Percentiles rank a stretch among this genome's conserved stretches.
Conservation (phyloP, 2,329 filamentous ascomycete genomes). For the Claviceps humidiphila region DNA sequence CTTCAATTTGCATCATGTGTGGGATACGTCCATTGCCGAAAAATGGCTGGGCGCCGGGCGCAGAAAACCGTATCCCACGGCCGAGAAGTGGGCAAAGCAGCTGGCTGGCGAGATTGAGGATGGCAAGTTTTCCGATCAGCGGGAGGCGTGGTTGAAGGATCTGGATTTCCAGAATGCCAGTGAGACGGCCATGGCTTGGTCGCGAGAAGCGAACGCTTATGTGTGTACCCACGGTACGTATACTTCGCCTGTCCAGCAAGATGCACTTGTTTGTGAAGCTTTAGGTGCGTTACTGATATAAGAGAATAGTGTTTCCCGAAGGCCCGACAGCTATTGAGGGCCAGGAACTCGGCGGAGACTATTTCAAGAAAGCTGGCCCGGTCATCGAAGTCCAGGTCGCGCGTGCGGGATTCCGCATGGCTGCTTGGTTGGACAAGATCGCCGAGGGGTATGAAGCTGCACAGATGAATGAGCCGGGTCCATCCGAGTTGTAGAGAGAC, state of each 20-base stretch:
- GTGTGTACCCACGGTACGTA: slow-evolving; percentile 47
- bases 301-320: slow-evolving; percentile 41
- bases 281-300: not conserved
- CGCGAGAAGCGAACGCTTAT: slow-evolving; percentile 46
- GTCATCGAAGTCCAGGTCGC: slow-evolving; percentile 55
- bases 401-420: slow-evolving; percentile 55
- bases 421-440: slow-evolving; percentile 52
- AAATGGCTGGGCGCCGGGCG: slow-evolving; percentile 44
- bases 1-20: slow-evolving; percentile 59
- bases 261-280: not conserved
- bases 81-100: slow-evolving; percentile 41
- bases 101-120: slow-evolving; percentile 40
- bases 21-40: slow-evolving; percentile 59
- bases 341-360: slow-evolving; percentile 48
- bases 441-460: slow-evolving; percentile 24
- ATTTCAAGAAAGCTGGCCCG: slow-evolving; percentile 50
- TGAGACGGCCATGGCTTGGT: slow-evolving; percentile 49
- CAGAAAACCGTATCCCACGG: slow-evolving; percentile 35
- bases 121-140: slow-evolving; percentile 40
- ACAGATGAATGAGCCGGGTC: slow-evolving; percentile 10
- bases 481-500: slow-evolving; percentile 17
- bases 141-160: slow-evolving; percentile 42
- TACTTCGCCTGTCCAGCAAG: not conserved
- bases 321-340: slow-evolving; percentile 44
- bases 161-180: slow-evolving; percentile 40